phyloP scores from a whole-genome alignment of 805 yeast genomes.

The Pichia rugopelliculosa region DNA sequence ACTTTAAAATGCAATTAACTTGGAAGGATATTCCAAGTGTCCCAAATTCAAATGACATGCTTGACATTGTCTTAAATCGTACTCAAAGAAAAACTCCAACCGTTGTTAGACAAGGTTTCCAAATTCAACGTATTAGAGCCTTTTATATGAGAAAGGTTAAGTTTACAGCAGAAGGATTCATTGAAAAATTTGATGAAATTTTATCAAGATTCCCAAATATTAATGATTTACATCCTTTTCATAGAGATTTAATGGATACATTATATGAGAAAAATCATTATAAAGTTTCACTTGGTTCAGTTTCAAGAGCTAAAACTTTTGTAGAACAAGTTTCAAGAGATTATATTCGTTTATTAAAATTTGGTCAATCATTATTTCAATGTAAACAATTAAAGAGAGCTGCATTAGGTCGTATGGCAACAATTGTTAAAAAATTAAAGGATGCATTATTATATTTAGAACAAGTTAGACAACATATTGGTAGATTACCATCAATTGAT shows the following conservation, averaged over 20 bases:
- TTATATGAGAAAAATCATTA: constrained; percentile 96
- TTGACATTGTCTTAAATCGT: constrained; percentile 94
- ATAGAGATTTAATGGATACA: constrained; percentile 96
- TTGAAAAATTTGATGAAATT: constrained; percentile 83
- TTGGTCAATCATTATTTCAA: constrained; percentile 96
- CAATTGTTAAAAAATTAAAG: constrained; percentile 89
- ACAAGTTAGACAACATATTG: constrained; percentile 98
- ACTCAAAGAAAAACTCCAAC: constrained; percentile 99
- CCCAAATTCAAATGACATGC: constrained; percentile 82
- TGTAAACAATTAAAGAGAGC: constrained; percentile 98
- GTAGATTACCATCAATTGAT: constrained; percentile 95
- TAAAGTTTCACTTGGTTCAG: constrained; percentile 91
- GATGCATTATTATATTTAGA: constrained; percentile 91
- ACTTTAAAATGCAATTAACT: constrained; percentile 73
- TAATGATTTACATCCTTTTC: constrained; percentile 97
- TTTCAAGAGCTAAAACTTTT: constrained; percentile 86
- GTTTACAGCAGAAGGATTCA: constrained; percentile 92
- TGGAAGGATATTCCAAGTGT: constrained; percentile 98
- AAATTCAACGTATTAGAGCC: constrained; percentile 91
- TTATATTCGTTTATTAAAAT: constrained; percentile 86
- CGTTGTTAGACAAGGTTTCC: constrained; percentile 95
- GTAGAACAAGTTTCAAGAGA: constrained; percentile 96
- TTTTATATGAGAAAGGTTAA: constrained; percentile 98
- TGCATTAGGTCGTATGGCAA: constrained; percentile 99
- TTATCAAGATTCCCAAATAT: constrained; percentile 90